These are phyloP conservation scores for Blastobotrys americana DNA, from an alignment of 805 yeast species.

Conservation along the genomic window DNA sequence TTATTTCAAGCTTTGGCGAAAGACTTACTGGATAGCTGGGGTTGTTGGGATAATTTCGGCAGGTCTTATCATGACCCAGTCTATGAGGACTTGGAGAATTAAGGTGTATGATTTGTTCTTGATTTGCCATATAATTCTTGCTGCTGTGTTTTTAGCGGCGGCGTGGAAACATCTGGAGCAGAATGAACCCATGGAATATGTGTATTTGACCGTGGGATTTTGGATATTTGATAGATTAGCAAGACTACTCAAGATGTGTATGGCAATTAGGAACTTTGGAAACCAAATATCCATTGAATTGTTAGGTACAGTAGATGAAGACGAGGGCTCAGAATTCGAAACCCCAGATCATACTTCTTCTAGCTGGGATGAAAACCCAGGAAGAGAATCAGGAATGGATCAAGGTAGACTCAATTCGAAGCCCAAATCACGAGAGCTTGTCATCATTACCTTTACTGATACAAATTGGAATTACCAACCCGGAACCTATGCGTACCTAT, in stretches of 20 bases:
- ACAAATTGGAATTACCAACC: background rate
- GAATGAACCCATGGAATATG: background rate
- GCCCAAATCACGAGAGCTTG: too few species aligned
- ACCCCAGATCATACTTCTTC: too few species aligned
- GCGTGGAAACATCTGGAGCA: background rate
- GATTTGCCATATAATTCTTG: conserved; percentile 41
- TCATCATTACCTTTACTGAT: too few species aligned
- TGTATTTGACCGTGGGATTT: conserved; percentile 31
- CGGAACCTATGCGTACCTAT: background rate
- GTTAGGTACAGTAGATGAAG: too few species aligned
- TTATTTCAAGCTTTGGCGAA: conserved; percentile 14
- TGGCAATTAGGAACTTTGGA: background rate
- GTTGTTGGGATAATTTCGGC: conserved; percentile 37
- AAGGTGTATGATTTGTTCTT: conserved; percentile 51
- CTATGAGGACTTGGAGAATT: conserved; percentile 45
- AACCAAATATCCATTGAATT: too few species aligned
- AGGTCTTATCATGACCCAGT: conserved; percentile 39
- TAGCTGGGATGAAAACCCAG: too few species aligned
- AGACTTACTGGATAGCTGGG: conserved; percentile 34
- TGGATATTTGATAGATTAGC: conserved; percentile 9
- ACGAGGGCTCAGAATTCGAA: too few species aligned
- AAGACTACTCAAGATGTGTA: conserved; percentile 5
- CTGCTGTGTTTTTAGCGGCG: conserved; percentile 35
- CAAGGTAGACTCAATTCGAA: too few species aligned
- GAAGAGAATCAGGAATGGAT: too few species aligned